Evolutionary conservation across 2,329 filamentous ascomycete species (phyloP).

Genomic region (Zasmidium cellare): DNA sequence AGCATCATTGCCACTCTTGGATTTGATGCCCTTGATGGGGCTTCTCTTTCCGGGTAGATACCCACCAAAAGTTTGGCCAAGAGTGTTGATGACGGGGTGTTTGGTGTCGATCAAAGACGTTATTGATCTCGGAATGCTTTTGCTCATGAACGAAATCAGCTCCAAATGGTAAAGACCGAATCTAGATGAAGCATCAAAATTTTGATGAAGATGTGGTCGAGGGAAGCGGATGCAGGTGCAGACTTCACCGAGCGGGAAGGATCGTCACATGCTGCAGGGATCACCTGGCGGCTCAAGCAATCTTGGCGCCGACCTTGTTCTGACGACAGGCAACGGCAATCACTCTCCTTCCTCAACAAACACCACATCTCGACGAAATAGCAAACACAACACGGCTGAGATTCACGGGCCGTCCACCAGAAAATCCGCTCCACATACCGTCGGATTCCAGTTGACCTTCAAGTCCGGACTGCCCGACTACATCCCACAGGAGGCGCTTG

Average conservation of each 20-base stretch:
- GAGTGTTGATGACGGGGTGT: conserved; percentile 1
- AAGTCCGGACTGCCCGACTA: not conserved
- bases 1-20: not conserved
- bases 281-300: not conserved
- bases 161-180: not conserved
- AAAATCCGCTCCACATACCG: too few species aligned
- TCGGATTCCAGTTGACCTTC: too few species aligned
- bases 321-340: conserved; percentile 4
- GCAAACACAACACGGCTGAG: not conserved
- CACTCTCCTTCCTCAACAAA: not conserved
- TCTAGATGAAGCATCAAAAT: not conserved
- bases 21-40: not conserved
- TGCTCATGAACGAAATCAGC: conserved; percentile 4
- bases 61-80: conserved; percentile 5
- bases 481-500: not conserved
- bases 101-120: conserved; percentile 2
- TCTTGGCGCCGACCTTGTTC: not conserved
- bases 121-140: not conserved
- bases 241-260: not conserved
- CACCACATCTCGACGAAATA: not conserved
- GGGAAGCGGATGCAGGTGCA: too few species aligned
- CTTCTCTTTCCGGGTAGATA: not conserved
- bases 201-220: conserved; percentile 1
- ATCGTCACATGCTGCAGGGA: not conserved
- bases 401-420: not conserved